phyloP scores from a whole-genome alignment of 495 filamentous ascomycete genomes.

The Hamigera avellanea region DNA sequence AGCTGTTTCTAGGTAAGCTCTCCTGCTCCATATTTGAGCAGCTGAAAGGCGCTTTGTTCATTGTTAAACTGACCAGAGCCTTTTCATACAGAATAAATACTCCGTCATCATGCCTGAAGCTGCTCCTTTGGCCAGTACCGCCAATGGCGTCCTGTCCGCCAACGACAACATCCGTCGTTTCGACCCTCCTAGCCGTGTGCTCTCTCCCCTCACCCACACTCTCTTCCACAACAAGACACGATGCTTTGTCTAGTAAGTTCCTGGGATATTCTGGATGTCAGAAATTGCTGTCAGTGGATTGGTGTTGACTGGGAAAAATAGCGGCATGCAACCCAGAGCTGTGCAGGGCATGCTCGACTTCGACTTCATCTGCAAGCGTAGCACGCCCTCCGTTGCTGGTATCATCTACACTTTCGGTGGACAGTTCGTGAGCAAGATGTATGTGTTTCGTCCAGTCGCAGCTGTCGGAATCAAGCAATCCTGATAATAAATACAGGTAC shows the following conservation, averaged over 20 bases:
- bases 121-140: conserved; percentile 27
- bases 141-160: conserved; percentile 46
- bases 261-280: neutral
- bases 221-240: conserved; percentile 98
- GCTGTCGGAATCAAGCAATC: conserved; percentile 4
- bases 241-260: conserved; percentile 92
- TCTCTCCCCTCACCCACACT: conserved; percentile 78
- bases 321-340: conserved; percentile 86
- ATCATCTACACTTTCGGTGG: conserved; percentile 99
- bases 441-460: conserved; percentile 9
- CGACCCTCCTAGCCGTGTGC: conserved; percentile 78
- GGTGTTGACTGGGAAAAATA: conserved; percentile 2
- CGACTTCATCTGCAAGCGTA: conserved; percentile 99
- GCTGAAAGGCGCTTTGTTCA: neutral
- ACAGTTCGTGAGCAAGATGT: conserved; percentile 99
- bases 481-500: conserved; percentile 43
- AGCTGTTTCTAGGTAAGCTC: conserved; percentile 15
- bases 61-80: neutral
- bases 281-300: neutral
- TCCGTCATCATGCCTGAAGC: conserved; percentile 34
- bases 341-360: conserved; percentile 99
- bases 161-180: conserved; percentile 99
- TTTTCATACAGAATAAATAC: conserved; percentile 2
- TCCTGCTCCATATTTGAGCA: neutral
- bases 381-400: conserved; percentile 90